Base-by-base conservation (phyloP, 345 rosid species). In the Brassica cretica region DNA sequence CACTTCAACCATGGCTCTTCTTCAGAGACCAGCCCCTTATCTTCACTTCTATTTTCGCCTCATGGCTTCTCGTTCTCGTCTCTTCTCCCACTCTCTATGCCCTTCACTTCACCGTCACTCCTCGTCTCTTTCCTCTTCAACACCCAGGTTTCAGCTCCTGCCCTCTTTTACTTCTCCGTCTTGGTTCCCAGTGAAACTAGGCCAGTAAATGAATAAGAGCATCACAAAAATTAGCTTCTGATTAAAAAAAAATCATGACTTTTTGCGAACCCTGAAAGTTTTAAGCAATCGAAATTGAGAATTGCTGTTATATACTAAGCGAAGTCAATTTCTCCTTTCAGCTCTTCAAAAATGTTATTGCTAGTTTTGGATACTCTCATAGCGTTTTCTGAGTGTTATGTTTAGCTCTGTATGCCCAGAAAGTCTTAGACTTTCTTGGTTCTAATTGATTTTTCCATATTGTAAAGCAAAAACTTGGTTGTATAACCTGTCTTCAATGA, bases 91-190 rank as follows among this genome's bases (percentile, higher is more conserved):
- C 15, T 79, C 75, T 55, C 53, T 37, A 0, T 53, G 6, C 46
- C 75, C 75, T 1, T 53, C 78, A 62, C 21, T 79, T 39, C 78
- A 68, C 62, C 75, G 71, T 55, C 71, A 74, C 51, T 35, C 75
- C 62, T 69, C 78, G 0, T 37, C 66, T 10, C 58, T 49, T 58
- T 65, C 83, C 60, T 82, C 78, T 64, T 64, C 89, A 66, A 82
- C 73, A 7, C 84, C 86, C 82, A 86, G 98, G 95, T 91, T 76
- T 61, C 14, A 44, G 15, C 66, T 68, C 55, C 6, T 25, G 3
- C 37, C 27, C 24, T 69, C 25, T 76, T 66, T 27, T 8, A 44
- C 37, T 41, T 55, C 14, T 37, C 71, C 67, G 16, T 55, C 71
- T 53, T 35, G 51, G 24, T 21, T 25, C 32, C 61, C 15, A 14